Percentiles rank a stretch among this genome's conserved stretches.
Conservation (phyloP, 495 filamentous ascomycete genomes). For the Geopyxis carbonaria region DNA sequence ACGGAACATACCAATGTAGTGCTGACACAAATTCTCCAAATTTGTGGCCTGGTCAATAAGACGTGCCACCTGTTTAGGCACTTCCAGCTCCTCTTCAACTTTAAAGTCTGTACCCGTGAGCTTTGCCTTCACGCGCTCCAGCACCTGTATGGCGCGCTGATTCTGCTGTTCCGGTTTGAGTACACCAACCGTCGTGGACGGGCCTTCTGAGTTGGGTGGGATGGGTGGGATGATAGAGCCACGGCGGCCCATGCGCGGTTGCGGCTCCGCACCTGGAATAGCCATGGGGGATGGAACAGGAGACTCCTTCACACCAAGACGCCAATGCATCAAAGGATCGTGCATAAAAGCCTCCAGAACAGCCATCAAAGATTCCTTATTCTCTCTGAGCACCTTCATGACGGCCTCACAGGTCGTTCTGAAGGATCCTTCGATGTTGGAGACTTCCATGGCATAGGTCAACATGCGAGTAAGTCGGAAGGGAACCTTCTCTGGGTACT, state of each 20-base stretch:
- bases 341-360: constrained; percentile 99
- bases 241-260: background rate
- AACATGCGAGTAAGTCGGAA: constrained; percentile 97
- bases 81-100: constrained; percentile 57
- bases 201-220: constrained; percentile 12
- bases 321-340: constrained; percentile 93
- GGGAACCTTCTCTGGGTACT: constrained; percentile 92
- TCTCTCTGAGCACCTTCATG: constrained; percentile 88
- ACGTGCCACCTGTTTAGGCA: constrained; percentile 84
- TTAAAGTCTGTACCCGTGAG: constrained; percentile 59
- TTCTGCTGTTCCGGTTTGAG: constrained; percentile 68
- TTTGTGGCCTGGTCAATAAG: constrained; percentile 87
- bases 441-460: constrained; percentile 98
- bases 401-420: constrained; percentile 94
- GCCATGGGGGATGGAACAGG: constrained; percentile 15
- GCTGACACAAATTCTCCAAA: constrained; percentile 92
- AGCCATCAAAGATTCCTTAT: constrained; percentile 96
- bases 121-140: constrained; percentile 86
- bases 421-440: constrained; percentile 97
- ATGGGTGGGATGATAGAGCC: constrained; percentile 10
- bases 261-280: constrained; percentile 6
- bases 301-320: constrained; percentile 71
- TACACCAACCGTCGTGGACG: constrained; percentile 12
- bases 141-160: constrained; percentile 75
- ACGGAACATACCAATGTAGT: constrained; percentile 59